Conservation (phyloP, 495 filamentous ascomycete genomes). For the Amorphotheca resinae region DNA sequence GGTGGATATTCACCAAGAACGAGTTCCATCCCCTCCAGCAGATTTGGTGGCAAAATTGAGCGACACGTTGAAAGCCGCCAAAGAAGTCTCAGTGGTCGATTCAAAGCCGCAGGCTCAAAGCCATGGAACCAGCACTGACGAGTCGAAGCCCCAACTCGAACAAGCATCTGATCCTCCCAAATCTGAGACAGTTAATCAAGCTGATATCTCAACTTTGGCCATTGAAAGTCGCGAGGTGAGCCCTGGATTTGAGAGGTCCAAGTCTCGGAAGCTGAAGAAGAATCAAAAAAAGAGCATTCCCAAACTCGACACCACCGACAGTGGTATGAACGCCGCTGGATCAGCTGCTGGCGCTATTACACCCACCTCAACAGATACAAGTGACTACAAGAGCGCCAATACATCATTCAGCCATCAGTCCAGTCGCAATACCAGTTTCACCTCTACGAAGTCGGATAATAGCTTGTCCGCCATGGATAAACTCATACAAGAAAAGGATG, state of each 20-base stretch:
- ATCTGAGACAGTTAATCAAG: neutral
- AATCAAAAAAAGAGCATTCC: neutral
- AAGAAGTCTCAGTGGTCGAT: too few relatives aligned
- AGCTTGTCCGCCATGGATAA: neutral
- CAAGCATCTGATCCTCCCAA: neutral
- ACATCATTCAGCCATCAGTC: conserved; percentile 2
- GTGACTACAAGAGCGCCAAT: neutral
- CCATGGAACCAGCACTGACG: neutral
- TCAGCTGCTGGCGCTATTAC: neutral
- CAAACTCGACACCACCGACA: too few relatives aligned
- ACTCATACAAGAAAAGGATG: too few relatives aligned
- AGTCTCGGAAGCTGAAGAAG: neutral
- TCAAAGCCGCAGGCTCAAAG: too few relatives aligned
- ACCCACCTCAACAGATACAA: neutral
- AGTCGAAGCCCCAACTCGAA: neutral
- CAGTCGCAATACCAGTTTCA: conserved; percentile 4
- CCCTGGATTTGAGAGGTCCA: neutral
- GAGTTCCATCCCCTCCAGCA: too few relatives aligned
- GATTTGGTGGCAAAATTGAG: too few relatives aligned
- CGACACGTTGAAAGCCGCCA: too few relatives aligned
- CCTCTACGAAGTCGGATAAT: neutral
- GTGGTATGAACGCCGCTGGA: too few relatives aligned
- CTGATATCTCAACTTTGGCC: neutral
- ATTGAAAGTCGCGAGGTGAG: neutral
- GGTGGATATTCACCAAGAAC: neutral